Percentiles rank a stretch among this genome's conserved stretches.
phyloP scores from a whole-genome alignment of 129 eudicot genomes.

The Flaveria bidentis region DNA sequence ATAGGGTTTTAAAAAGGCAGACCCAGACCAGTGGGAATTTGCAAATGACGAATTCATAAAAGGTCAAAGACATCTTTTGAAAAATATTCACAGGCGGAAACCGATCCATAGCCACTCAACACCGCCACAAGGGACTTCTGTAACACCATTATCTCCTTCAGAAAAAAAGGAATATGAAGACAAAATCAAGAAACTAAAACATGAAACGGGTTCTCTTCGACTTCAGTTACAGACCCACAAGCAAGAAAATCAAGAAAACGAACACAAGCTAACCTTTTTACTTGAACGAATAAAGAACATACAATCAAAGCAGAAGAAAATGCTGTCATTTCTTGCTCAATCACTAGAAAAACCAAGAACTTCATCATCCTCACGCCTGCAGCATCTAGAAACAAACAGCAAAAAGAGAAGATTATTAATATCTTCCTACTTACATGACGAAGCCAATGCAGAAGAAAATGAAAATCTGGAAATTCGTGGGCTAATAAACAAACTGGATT shows the following conservation, averaged over 20 bases:
- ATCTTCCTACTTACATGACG: slow-evolving; percentile 51
- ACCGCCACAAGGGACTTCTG: slow-evolving; percentile 40
- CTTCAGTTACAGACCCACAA: slow-evolving; percentile 49
- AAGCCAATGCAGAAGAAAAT: slow-evolving; percentile 40
- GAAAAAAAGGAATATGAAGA: slow-evolving; percentile 63
- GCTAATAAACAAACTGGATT: slow-evolving; percentile 49
- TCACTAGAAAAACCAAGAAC: slow-evolving; percentile 49
- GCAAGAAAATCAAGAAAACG: slow-evolving; percentile 55
- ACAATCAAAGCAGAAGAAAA: slow-evolving; percentile 53
- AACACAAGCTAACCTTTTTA: slow-evolving; percentile 39
- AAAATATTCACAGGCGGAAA: slow-evolving; percentile 79
- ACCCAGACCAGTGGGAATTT: slow-evolving; percentile 91
- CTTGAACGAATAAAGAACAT: slow-evolving; percentile 46
- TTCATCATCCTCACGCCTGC: slow-evolving; percentile 26
- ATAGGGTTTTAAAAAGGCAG: slow-evolving; percentile 79
- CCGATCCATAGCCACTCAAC: slow-evolving; percentile 83
- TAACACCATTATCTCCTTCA: slow-evolving; percentile 45
- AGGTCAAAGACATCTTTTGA: slow-evolving; percentile 69
- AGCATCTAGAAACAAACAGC: slow-evolving; percentile 40
- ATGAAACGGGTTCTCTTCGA: slow-evolving; percentile 58
- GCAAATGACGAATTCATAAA: slow-evolving; percentile 76
- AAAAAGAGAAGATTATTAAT: slow-evolving; percentile 68
- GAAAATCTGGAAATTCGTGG: slow-evolving; percentile 31
- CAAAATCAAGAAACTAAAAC: slow-evolving; percentile 54
- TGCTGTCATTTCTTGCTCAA: slow-evolving; percentile 50